Percentiles rank a stretch among this genome's conserved stretches.
Conservation (phyloP, 139 green algal genomes). For the Chlamydomonas incerta region DNA sequence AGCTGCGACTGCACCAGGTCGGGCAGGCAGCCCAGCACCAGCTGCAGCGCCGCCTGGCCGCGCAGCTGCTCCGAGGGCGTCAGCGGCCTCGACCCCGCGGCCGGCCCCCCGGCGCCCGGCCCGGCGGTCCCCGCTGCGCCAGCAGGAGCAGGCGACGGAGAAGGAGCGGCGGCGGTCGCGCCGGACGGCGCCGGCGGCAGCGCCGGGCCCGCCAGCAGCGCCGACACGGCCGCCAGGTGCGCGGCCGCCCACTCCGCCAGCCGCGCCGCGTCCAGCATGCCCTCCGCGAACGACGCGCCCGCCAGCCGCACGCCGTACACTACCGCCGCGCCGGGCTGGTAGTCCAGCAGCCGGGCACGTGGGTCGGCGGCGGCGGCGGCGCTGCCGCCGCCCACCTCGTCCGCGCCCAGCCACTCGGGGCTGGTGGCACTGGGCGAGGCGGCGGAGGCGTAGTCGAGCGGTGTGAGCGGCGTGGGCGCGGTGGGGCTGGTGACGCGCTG, state of each 20-base stretch:
- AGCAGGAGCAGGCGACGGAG: not conserved
- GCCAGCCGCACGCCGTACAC: slow-evolving; percentile 22
- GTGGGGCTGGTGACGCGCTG: not conserved
- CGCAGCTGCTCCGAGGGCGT: slow-evolving; percentile 13
- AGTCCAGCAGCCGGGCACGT: slow-evolving; percentile 14
- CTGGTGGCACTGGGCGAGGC: not conserved
- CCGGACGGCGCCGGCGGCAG: not conserved
- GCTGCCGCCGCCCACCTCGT: not conserved
- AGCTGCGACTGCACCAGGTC: slow-evolving; percentile 27
- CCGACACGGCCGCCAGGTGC: not conserved
- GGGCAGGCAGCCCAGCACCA: not conserved
- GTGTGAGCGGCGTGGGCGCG: not conserved
- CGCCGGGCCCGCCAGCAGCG: not conserved
- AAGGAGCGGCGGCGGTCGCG: not conserved
- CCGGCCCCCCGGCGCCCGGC: not conserved
- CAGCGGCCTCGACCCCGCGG: not conserved
- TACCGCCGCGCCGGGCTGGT: not conserved
- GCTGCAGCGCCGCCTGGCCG: slow-evolving; percentile 20
- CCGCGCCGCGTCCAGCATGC: slow-evolving; percentile 1
- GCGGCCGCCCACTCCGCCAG: slow-evolving; percentile 28
- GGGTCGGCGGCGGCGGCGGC: slow-evolving; percentile 5
- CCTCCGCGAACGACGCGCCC: slow-evolving; percentile 27
- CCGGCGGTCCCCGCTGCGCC: not conserved
- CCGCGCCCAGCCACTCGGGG: not conserved
- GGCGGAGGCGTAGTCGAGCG: not conserved